Evolutionary conservation across 495 filamentous ascomycete species (phyloP), one percentile per base, ranked within the genome.

Genomic region (Penicillium robsamsonii): DNA sequence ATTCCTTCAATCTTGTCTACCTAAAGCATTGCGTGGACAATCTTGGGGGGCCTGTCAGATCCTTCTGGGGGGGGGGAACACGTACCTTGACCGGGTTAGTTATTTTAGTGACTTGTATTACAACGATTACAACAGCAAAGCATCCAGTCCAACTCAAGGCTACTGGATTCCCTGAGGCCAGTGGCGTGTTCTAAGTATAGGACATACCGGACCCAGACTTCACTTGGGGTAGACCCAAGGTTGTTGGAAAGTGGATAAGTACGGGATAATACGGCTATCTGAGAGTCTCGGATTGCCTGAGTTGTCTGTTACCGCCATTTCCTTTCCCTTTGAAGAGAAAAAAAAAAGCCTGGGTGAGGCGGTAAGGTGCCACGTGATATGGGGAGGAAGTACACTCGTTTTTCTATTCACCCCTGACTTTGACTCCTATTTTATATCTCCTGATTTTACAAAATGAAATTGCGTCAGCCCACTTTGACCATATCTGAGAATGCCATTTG

Each of bases 101-200:
- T 3, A 33, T 10, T 33, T 12, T 33, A 38, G 27, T 30, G 22
- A 46, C 15, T n/a, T 47, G 45, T 47, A 40, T 41, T 52, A 54
- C 42, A 46, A 37, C 35, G 20, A n/a, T n/a, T 46, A 54, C 51
- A 53, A 15, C 45, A 3, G 25, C 25, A 27, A 27, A 27, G 3
- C n/a, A n/a, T n/a, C n/a, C n/a, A n/a, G n/a, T n/a, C n/a, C n/a
- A n/a, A n/a, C n/a, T n/a, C n/a, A 15, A 54, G 51, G 30, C 51
- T 37, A 15, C 42, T 46, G 29, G 8, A 38, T 54, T 54, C 13
- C 18, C 42, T 22, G 22, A 22, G 22, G 2, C 25, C 25, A 27
- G 52, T 54, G 52, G 52, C 52, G 52, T 24, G 53, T 67, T 64
- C 64, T 67, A 67, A 67, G 64, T 67, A 67, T 67, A 67, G 64